Evolutionary conservation across 1,139 yeast genomes (phyloP).

Genomic region (Pichia sp.): DNA sequence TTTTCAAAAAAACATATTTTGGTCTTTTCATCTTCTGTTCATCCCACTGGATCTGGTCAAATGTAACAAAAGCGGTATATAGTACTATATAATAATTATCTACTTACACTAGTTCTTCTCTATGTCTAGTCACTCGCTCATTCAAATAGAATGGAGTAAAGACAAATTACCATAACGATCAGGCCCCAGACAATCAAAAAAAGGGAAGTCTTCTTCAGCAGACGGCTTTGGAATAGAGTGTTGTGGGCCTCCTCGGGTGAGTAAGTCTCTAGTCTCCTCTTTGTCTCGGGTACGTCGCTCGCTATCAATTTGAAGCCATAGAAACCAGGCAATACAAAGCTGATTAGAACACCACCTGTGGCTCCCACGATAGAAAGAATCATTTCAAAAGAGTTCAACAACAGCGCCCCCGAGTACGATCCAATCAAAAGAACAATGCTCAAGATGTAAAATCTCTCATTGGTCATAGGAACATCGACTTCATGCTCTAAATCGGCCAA

Average conservation of each 20-base stretch:
- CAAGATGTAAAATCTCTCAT: constrained; percentile 43
- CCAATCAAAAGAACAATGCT: constrained; percentile 43
- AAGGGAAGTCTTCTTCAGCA: constrained; percentile 41
- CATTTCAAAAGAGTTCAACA: constrained; percentile 50
- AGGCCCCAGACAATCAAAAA: constrained; percentile 53
- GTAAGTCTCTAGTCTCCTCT: constrained; percentile 17
- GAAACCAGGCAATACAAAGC: constrained; percentile 56
- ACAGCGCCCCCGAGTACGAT: constrained; percentile 45
- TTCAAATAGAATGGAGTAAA: constrained; percentile 28
- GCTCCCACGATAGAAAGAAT: constrained; percentile 58
- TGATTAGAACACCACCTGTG: constrained; percentile 57
- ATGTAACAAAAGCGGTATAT: background rate
- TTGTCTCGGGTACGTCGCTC: constrained; percentile 26
- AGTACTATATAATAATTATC: background rate
- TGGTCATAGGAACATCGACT: constrained; percentile 49
- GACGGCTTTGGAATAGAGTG: constrained; percentile 25
- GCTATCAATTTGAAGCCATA: constrained; percentile 50
- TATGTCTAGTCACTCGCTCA: constrained; percentile 4
- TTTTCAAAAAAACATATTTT: background rate
- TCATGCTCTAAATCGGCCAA: constrained; percentile 10
- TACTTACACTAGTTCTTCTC: background rate
- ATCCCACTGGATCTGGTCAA: background rate
- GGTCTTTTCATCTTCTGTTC: background rate
- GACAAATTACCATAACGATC: constrained; percentile 50
- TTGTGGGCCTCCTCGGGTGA: constrained; percentile 24